These are phyloP conservation scores for Saccharomycopsis vini DNA, from an alignment of 805 yeast genomes.

Conservation along the genomic window DNA sequence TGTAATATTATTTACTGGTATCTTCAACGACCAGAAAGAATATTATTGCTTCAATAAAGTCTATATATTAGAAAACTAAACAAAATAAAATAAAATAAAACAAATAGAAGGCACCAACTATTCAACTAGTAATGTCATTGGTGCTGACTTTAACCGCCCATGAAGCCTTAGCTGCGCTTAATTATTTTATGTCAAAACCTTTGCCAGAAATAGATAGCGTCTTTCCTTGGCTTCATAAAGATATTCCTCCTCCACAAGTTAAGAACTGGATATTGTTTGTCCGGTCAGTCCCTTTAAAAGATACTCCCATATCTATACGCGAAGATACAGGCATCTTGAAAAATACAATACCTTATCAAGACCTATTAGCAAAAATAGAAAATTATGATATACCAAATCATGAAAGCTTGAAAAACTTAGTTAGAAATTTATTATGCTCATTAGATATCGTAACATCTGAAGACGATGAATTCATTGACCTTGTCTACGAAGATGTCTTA, in stretches of 20 bases:
- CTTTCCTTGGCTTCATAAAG: slow-evolving; percentile 13
- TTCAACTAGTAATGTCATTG: no score
- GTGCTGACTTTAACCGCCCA: no score
- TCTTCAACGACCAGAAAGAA: no score
- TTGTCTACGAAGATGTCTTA: neutral
- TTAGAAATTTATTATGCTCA: neutral
- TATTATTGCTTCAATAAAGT: no score
- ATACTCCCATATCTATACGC: neutral
- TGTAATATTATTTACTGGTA: no score
- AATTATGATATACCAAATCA: neutral
- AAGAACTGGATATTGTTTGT: slow-evolving; percentile 1
- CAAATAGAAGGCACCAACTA: no score
- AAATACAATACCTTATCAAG: neutral
- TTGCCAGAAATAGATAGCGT: neutral
- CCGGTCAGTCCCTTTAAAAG: slow-evolving; percentile 1
- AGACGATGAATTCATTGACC: slow-evolving; percentile 1
- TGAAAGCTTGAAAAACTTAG: neutral
- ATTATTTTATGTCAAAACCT: no score
- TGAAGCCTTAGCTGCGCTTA: no score
- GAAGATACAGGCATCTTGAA: neutral
- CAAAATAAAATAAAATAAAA: no score
- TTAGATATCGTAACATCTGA: neutral
- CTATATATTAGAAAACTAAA: no score
- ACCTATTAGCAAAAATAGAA: neutral
- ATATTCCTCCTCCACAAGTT: neutral